Evolutionary conservation across 345 rosid genomes (phyloP).

Genomic region (Hibiscus tridactylites): DNA sequence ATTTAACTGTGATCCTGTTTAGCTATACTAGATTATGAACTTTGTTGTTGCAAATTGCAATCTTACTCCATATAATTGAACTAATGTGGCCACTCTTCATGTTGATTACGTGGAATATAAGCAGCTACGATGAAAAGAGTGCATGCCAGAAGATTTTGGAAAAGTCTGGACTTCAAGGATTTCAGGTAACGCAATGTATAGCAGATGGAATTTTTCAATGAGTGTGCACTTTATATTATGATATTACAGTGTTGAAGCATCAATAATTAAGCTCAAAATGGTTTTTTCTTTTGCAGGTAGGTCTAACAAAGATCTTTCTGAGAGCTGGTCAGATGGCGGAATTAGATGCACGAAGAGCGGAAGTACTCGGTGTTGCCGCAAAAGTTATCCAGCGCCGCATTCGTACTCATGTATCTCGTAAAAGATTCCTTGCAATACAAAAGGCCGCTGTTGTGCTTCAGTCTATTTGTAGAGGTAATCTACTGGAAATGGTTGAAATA

Average conservation of each 20-base stretch:
- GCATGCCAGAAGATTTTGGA: slow-evolving; percentile 73
- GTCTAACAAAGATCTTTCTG: slow-evolving; percentile 88
- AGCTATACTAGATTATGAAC: neutral
- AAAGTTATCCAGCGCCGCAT: slow-evolving; percentile 71
- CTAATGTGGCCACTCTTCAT: slow-evolving; percentile 9
- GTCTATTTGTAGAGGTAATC: slow-evolving; percentile 57
- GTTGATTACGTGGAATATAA: slow-evolving; percentile 11
- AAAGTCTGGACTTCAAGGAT: slow-evolving; percentile 79
- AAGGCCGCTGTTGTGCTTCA: slow-evolving; percentile 54
- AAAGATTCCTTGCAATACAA: slow-evolving; percentile 58
- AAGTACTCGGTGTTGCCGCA: slow-evolving; percentile 75
- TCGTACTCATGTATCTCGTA: slow-evolving; percentile 63
- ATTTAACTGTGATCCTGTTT: neutral
- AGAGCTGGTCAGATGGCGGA: slow-evolving; percentile 99
- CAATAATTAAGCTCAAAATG: slow-evolving; percentile 10
- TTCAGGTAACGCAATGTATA: slow-evolving; percentile 45
- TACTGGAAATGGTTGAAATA: neutral
- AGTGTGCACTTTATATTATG: too few relatives aligned
- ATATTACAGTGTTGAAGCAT: neutral
- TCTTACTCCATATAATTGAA: slow-evolving; percentile 11
- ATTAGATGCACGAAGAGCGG: slow-evolving; percentile 78
- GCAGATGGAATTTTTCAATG: too few relatives aligned
- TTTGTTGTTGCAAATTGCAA: slow-evolving; percentile 8
- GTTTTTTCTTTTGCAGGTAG: slow-evolving; percentile 46
- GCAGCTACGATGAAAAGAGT: slow-evolving; percentile 77